Percentiles rank a stretch among this genome's conserved stretches.
phyloP scores from a whole-genome alignment of 768 basidiomycete genomes.

The Trametes elegans region DNA sequence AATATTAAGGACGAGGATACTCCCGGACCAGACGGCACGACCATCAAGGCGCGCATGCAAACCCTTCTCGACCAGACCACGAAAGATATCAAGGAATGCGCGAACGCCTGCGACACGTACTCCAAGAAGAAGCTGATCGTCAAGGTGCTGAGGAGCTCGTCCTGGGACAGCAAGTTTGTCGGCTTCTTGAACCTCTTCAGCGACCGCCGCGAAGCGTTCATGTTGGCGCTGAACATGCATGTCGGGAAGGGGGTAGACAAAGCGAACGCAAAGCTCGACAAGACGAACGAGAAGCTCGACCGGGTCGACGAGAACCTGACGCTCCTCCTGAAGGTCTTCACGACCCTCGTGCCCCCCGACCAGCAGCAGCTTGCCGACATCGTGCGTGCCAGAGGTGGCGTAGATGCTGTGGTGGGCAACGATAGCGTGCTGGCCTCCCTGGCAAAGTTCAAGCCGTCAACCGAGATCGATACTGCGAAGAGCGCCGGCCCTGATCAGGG shows the following conservation, averaged over 20 bases:
- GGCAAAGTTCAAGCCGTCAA: background rate
- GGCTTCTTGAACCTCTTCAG: constrained; percentile 20
- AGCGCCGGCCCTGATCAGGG: background rate
- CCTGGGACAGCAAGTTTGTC: constrained; percentile 28
- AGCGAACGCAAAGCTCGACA: constrained; percentile 18
- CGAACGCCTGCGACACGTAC: constrained; percentile 34
- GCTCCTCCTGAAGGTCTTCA: background rate
- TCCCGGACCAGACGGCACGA: constrained; percentile 33
- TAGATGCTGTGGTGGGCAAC: background rate
- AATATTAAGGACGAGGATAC: constrained; percentile 30
- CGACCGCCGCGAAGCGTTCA: constrained; percentile 26
- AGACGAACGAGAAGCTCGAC: background rate
- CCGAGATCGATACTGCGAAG: background rate
- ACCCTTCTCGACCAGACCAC: constrained; percentile 28
- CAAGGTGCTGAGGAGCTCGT: constrained; percentile 27
- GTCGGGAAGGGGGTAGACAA: constrained; percentile 24
- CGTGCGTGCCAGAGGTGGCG: background rate
- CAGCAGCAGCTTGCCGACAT: background rate
- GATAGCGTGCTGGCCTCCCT: background rate
- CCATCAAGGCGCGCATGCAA: constrained; percentile 35
- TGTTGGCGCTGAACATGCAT: constrained; percentile 30
- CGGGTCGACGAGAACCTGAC: too few relatives aligned
- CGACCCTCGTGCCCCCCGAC: background rate
- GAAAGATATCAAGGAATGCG: constrained; percentile 33
- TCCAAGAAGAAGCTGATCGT: constrained; percentile 29